Evolutionary conservation across 371 early-diverging fungal species (phyloP), one percentile per base, ranked within the genome.

Genomic region (Zopfochytrium polystomum): DNA sequence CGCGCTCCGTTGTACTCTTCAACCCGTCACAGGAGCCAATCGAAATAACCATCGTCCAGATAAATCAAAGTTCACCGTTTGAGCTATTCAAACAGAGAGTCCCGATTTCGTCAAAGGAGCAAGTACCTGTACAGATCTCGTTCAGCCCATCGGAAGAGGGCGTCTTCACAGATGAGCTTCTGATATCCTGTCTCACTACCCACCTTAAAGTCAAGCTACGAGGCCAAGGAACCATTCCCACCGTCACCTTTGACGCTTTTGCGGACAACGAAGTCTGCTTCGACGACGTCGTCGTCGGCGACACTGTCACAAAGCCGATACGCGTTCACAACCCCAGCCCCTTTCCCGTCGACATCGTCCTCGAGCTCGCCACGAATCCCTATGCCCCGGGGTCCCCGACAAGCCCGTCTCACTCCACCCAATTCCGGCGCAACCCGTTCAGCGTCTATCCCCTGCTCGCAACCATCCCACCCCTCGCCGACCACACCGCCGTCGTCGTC

Each of bases 11-110:
- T 30, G 38, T 22, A 11, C 33, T 71, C 29, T 57, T 33, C 35
- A 74, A 74, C 43, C 35, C 31, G n/a, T 49, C 58, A 0, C 27
- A 13, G 4, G 7, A 20, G 2, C 23, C 27, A 4, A 18, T 70
- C 3, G 23, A 62, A 25, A 18, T 70, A n/a, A n/a, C n/a, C n/a
- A n/a, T n/a, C n/a, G n/a, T n/a, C n/a, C n/a, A n/a, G n/a, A n/a
- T n/a, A n/a, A n/a, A n/a, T 42, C 42, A 11, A 42, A 42, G n/a
- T 42, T 42, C 42, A 42, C 42, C 42, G 42, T 42, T 42, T 42
- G 13, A n/a, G 13, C 42, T 42, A 13, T 13, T n/a, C n/a, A n/a
- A 42, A 42, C 13, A 42, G n/a, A 13, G 11, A n/a, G 13, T n/a
- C 11, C 11, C n/a, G 11, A 11, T 42, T 13, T 13, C 11, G 42